Evolutionary conservation across 495 filamentous ascomycete species (phyloP).

Genomic region (Durotheca rogersii): DNA sequence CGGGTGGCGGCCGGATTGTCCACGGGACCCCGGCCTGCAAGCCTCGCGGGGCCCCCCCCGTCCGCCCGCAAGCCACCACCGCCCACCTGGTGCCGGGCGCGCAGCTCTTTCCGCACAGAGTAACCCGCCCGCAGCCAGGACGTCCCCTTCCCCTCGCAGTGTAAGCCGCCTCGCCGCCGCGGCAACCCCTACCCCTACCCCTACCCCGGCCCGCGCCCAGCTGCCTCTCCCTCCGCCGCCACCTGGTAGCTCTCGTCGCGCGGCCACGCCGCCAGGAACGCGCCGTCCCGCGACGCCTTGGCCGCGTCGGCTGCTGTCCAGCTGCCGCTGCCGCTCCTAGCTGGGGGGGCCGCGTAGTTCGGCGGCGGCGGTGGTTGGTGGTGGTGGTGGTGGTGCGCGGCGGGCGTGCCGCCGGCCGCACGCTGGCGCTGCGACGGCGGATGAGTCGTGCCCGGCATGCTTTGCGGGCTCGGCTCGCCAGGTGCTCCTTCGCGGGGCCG

Average conservation of each 20-base stretch:
- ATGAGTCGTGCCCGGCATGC: slow-evolving; percentile 11
- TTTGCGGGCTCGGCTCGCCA: slow-evolving; percentile 18
- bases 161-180: no score
- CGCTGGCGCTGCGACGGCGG: slow-evolving; percentile 3
- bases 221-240: no score
- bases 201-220: no score
- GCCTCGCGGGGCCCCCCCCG: no score
- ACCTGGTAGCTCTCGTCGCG: slow-evolving; percentile 27
- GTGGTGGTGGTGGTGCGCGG: background rate
- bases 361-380: slow-evolving; percentile 5
- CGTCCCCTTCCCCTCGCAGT: no score
- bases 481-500: no score
- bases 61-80: no score
- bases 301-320: slow-evolving; percentile 36
- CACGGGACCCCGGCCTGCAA: no score
- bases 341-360: background rate
- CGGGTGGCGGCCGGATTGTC: no score
- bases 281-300: slow-evolving; percentile 27
- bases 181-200: background rate
- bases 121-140: no score
- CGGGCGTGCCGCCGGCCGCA: background rate
- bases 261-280: slow-evolving; percentile 35
- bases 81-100: no score
- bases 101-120: no score
- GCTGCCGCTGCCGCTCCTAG: background rate